Conservation (phyloP, 768 basidiomycete species). For the Tephrocybe sp. region DNA sequence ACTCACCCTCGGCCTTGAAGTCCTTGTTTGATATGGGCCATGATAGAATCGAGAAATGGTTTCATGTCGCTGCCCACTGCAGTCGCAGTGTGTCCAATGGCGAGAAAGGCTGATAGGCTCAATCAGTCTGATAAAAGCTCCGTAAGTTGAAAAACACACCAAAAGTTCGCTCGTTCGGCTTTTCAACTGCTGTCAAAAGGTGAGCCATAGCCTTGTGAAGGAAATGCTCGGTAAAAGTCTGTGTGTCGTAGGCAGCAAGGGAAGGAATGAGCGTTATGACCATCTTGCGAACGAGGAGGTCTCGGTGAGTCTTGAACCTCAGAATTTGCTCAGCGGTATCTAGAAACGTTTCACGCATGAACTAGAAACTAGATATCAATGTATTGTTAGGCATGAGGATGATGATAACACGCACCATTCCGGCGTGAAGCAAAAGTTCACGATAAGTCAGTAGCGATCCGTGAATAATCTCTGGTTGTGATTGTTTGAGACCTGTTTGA, state of each 20-base stretch:
- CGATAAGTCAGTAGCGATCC: slow-evolving; percentile 91
- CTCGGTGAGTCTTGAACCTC: slow-evolving; percentile 83
- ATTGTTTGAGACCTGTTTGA: slow-evolving; percentile 74
- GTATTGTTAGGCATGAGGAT: background rate
- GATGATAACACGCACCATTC: slow-evolving; percentile 66
- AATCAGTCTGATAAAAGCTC: slow-evolving; percentile 8
- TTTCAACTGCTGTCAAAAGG: slow-evolving; percentile 83
- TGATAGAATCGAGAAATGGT: slow-evolving; percentile 88
- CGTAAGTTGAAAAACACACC: slow-evolving; percentile 64
- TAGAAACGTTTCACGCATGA: slow-evolving; percentile 84
- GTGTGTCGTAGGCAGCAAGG: slow-evolving; percentile 90
- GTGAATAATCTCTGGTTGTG: slow-evolving; percentile 85
- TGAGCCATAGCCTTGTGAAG: slow-evolving; percentile 94
- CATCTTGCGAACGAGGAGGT: slow-evolving; percentile 85
- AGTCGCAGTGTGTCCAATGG: slow-evolving; percentile 92
- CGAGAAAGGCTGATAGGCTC: slow-evolving; percentile 74
- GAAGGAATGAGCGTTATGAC: slow-evolving; percentile 96
- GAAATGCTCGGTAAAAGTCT: slow-evolving; percentile 87
- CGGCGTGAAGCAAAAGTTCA: slow-evolving; percentile 88
- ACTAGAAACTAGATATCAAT: slow-evolving; percentile 42
- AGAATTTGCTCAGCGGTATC: slow-evolving; percentile 89
- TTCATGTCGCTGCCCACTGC: slow-evolving; percentile 95
- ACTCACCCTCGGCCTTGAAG: slow-evolving; percentile 79
- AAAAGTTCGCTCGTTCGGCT: slow-evolving; percentile 83
- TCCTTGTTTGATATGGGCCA: slow-evolving; percentile 86